Conservation (phyloP, 768 basidiomycete genomes). For the Rhizopogon salebrosus region DNA sequence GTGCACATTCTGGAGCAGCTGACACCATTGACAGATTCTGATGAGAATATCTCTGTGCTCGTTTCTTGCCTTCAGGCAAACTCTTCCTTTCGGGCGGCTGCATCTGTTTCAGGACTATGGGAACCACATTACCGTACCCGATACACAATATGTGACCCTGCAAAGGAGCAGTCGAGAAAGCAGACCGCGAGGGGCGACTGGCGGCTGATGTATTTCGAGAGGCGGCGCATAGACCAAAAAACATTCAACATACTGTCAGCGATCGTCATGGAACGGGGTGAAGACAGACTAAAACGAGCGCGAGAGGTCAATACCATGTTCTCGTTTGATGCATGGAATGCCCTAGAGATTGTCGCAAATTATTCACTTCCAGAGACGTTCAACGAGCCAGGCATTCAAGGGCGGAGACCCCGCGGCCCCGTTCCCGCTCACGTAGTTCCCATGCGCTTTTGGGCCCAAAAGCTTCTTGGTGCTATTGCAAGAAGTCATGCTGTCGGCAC, state of each 20-base stretch:
- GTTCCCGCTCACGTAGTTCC: constrained; percentile 30
- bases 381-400: constrained; percentile 8
- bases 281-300: constrained; percentile 35
- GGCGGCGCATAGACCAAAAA: constrained; percentile 38
- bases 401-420: background rate
- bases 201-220: constrained; percentile 39
- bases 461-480: constrained; percentile 39
- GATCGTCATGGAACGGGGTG: constrained; percentile 30
- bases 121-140: constrained; percentile 45
- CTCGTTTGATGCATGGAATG: constrained; percentile 55
- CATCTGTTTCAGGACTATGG: constrained; percentile 41
- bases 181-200: constrained; percentile 33
- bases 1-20: constrained; percentile 31
- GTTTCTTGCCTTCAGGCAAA: constrained; percentile 35
- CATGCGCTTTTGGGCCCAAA: constrained; percentile 46
- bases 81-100: constrained; percentile 39
- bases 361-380: constrained; percentile 30
- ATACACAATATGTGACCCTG: constrained; percentile 37
- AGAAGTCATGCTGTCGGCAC: constrained; percentile 33
- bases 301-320: constrained; percentile 32
- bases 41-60: constrained; percentile 29
- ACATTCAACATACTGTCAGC: constrained; percentile 37
- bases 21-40: constrained; percentile 18
- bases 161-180: constrained; percentile 32
- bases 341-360: constrained; percentile 34